Percentiles rank a stretch among this genome's conserved stretches.
phyloP scores from a whole-genome alignment of 2,329 filamentous ascomycete species.

The Cercospora sp. region DNA sequence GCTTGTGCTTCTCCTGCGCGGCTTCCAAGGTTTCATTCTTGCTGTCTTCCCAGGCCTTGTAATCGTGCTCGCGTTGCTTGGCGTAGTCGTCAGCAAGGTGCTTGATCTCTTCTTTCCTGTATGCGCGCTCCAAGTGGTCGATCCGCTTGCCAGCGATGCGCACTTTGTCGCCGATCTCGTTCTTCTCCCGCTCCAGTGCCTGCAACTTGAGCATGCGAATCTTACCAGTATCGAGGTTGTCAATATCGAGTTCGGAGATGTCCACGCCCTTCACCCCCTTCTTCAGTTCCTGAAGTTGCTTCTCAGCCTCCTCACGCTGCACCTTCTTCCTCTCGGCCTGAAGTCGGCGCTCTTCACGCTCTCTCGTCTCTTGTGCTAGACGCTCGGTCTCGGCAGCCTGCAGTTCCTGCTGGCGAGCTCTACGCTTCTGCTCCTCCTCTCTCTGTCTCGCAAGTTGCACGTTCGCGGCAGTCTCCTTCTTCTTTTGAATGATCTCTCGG shows the following conservation, averaged over 20 bases:
- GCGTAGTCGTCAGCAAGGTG: slow-evolving; percentile 85
- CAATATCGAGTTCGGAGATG: slow-evolving; percentile 82
- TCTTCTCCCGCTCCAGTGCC: slow-evolving; percentile 97
- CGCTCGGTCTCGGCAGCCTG: slow-evolving; percentile 88
- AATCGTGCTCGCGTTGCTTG: slow-evolving; percentile 74
- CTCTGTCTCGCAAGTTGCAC: slow-evolving; percentile 85
- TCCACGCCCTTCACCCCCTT: slow-evolving; percentile 82
- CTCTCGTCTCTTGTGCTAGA: slow-evolving; percentile 86
- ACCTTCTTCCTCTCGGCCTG: slow-evolving; percentile 80
- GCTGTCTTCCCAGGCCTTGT: slow-evolving; percentile 75
- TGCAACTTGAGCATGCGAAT: slow-evolving; percentile 93
- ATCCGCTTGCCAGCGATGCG: slow-evolving; percentile 92
- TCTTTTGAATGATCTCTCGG: slow-evolving; percentile 90
- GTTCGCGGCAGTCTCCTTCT: slow-evolving; percentile 93
- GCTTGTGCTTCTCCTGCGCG: slow-evolving; percentile 83
- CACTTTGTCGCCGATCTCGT: slow-evolving; percentile 86
- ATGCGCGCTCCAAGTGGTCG: slow-evolving; percentile 94
- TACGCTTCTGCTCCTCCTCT: slow-evolving; percentile 86
- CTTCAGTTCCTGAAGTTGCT: slow-evolving; percentile 94
- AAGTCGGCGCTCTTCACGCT: slow-evolving; percentile 82
- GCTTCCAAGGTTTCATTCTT: slow-evolving; percentile 78
- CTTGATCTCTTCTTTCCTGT: slow-evolving; percentile 93
- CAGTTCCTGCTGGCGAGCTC: slow-evolving; percentile 80
- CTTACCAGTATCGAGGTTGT: slow-evolving; percentile 59
- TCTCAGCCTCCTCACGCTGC: slow-evolving; percentile 61